Conservation (phyloP, 306 rosid genomes). For the Trifolium fragiferum region DNA sequence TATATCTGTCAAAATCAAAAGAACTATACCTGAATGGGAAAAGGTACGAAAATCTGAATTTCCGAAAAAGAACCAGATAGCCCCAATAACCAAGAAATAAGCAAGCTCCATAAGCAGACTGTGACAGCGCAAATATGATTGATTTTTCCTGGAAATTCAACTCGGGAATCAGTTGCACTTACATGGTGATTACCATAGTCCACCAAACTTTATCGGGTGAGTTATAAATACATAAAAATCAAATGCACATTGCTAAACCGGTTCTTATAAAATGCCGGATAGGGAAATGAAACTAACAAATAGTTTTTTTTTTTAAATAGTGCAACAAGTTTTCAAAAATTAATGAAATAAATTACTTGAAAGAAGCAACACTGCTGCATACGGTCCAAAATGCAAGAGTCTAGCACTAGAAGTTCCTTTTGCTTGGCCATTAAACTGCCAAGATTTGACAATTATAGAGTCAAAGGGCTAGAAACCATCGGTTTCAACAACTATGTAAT, state of each 20-base stretch:
- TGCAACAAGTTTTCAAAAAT: slow-evolving; percentile 7
- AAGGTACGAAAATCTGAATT: slow-evolving; percentile 54
- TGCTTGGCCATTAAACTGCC: slow-evolving; percentile 29
- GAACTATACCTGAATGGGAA: slow-evolving; percentile 83
- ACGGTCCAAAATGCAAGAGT: slow-evolving; percentile 14
- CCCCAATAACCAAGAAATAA: slow-evolving; percentile 92
- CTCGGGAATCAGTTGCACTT: slow-evolving; percentile 39
- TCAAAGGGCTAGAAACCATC: not conserved
- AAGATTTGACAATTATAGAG: slow-evolving; percentile 3
- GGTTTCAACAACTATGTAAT: slow-evolving; percentile 23
- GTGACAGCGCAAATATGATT: slow-evolving; percentile 80
- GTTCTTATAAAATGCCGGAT: slow-evolving; percentile 22
- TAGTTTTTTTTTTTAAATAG: not conserved
- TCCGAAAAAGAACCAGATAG: slow-evolving; percentile 62
- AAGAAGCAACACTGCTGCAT: slow-evolving; percentile 26
- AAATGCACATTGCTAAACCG: slow-evolving; percentile 33
- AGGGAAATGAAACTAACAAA: slow-evolving; percentile 19
- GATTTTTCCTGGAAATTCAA: slow-evolving; percentile 75
- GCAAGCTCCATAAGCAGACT: slow-evolving; percentile 88
- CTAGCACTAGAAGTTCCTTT: slow-evolving; percentile 14
- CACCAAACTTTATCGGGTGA: slow-evolving; percentile 25
- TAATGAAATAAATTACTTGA: slow-evolving; percentile 34
- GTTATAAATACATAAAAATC: slow-evolving; percentile 21
- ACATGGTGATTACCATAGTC: slow-evolving; percentile 32
- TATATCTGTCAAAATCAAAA: slow-evolving; percentile 29